A percentile compares a stretch with the other conserved stretches of the same genome.
Evolutionary conservation across 768 basidiomycete genomes (phyloP).

Genomic region (Heimioporus sp.): DNA sequence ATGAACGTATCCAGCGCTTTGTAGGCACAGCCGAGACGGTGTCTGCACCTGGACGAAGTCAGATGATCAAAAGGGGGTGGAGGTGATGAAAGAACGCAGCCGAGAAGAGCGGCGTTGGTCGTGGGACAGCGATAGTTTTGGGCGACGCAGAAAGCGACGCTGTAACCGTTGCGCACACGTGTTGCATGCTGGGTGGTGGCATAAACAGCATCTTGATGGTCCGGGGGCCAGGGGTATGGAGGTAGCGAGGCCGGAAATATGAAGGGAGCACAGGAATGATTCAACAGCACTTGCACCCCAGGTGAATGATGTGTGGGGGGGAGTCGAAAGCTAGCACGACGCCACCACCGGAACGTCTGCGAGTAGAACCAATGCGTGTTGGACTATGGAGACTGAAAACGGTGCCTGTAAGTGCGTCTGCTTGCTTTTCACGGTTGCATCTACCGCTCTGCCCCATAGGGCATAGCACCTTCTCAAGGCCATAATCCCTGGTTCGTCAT

Average conservation of each 20-base stretch:
- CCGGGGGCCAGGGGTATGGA: conserved; percentile 74
- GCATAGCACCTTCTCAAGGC: conserved; percentile 67
- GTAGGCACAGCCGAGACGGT: conserved; percentile 28
- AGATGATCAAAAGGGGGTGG: not conserved
- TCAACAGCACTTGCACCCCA: conserved; percentile 70
- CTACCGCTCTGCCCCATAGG: conserved; percentile 64
- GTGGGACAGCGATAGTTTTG: conserved; percentile 12
- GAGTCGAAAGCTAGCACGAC: conserved; percentile 60
- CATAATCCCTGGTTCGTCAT: conserved; percentile 65
- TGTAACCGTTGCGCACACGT: conserved; percentile 26
- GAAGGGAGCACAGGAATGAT: conserved; percentile 74
- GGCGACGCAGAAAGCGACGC: conserved; percentile 19
- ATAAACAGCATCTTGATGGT: conserved; percentile 45
- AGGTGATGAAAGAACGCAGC: conserved; percentile 6
- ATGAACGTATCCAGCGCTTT: conserved; percentile 22
- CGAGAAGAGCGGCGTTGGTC: conserved; percentile 23
- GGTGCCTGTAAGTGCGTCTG: conserved; percentile 67
- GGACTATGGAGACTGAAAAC: conserved; percentile 67
- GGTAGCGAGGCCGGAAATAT: conserved; percentile 63
- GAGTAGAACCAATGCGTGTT: conserved; percentile 49
- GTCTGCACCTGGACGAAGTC: conserved; percentile 4
- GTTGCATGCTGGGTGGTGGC: conserved; percentile 33
- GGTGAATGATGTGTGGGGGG: conserved; percentile 56
- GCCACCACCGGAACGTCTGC: conserved; percentile 1
- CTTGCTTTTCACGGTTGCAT: conserved; percentile 64